These are phyloP conservation scores for Tetrahymena elliotti DNA, from an alignment of 73 alveolate genomes.

Conservation along the genomic window DNA sequence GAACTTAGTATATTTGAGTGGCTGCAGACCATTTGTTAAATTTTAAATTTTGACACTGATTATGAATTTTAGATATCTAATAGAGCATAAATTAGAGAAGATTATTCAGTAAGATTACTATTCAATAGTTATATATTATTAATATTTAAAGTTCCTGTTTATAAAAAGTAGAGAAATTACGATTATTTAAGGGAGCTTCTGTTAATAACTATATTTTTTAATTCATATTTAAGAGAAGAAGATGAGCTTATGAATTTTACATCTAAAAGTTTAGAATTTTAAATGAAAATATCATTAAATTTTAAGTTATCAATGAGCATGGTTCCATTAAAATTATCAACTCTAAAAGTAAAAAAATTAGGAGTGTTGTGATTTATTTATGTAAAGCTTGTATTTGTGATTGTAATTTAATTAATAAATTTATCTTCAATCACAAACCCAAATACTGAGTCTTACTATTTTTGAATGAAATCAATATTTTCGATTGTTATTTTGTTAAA, in stretches of 20 bases:
- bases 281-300: not conserved
- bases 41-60: not conserved
- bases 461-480: not conserved
- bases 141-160: not conserved
- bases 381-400: not conserved
- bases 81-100: not conserved
- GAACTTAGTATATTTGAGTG: not conserved
- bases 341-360: not conserved
- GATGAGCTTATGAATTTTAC: not conserved
- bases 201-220: too few species aligned
- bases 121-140: too few species aligned
- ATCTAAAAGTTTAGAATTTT: not conserved
- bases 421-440: not conserved
- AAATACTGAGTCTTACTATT: not conserved
- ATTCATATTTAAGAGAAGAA: not conserved
- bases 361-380: not conserved
- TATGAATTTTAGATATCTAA: too few species aligned
- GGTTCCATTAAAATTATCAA: not conserved
- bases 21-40: not conserved
- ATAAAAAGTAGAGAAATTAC: too few species aligned
- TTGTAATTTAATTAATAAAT: not conserved
- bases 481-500: not conserved
- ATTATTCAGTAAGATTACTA: not conserved
- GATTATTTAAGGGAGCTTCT: not conserved
- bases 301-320: not conserved